Percentiles rank a stretch among this genome's conserved stretches.
These are phyloP conservation scores for Pichia ethanolica DNA, from an alignment of 805 yeast species.

Conservation along the genomic window DNA sequence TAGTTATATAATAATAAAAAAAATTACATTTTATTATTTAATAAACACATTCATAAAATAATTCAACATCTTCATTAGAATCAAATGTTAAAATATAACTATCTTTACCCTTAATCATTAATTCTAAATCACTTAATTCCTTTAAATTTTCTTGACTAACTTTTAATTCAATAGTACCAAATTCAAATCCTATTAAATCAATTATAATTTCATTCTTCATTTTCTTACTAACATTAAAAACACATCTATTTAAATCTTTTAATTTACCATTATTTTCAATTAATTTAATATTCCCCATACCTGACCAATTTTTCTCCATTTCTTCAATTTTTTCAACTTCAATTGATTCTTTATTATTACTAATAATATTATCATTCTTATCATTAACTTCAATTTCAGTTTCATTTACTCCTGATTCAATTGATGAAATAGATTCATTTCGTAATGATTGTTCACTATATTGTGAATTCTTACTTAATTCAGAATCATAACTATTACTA, in stretches of 20 bases:
- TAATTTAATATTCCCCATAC: constrained; percentile 4
- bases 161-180: constrained; percentile 10
- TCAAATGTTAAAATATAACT: constrained; percentile 11
- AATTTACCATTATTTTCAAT: constrained; percentile 4
- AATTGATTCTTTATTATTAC: too few species aligned
- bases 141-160: background rate
- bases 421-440: background rate
- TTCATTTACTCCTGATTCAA: background rate
- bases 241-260: constrained; percentile 12
- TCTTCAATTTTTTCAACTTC: background rate
- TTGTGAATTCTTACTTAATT: constrained; percentile 10
- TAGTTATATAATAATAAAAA: too few species aligned
- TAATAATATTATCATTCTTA: too few species aligned
- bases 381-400: too few species aligned
- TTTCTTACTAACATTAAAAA: constrained; percentile 3
- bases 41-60: constrained; percentile 6
- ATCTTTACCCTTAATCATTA: background rate
- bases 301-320: constrained; percentile 2
- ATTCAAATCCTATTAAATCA: constrained; percentile 13
- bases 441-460: background rate
- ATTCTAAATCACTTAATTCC: background rate
- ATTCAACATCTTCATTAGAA: background rate
- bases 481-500: constrained; percentile 12
- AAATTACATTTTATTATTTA: background rate
- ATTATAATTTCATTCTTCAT: background rate